phyloP scores from a whole-genome alignment of 495 filamentous ascomycete genomes.

The Staphylotrichum tortipilum region DNA sequence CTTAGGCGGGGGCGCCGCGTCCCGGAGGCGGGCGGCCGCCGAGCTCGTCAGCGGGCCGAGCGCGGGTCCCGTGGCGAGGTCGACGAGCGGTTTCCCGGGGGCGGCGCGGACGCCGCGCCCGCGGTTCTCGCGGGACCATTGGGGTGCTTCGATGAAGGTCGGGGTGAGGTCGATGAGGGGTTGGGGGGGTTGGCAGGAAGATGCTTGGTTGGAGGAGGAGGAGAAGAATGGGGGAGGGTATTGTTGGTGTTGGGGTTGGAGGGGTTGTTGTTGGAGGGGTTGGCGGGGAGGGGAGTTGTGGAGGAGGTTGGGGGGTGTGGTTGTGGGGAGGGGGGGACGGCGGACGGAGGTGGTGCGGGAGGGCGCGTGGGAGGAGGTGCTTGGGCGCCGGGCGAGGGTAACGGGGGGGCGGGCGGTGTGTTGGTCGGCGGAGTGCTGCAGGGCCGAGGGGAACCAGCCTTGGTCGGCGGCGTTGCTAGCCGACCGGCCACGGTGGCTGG shows the following conservation, averaged over 20 bases:
- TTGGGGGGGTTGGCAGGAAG: slow-evolving; percentile 23
- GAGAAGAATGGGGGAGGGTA: too few relatives aligned
- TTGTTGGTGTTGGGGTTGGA: slow-evolving; percentile 16
- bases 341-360: slow-evolving; percentile 1
- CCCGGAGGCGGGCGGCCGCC: background rate
- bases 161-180: slow-evolving; percentile 70
- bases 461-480: slow-evolving; percentile 13
- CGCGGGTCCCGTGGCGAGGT: slow-evolving; percentile 35
- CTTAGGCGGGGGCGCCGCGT: slow-evolving; percentile 4
- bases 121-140: slow-evolving; percentile 50
- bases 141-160: slow-evolving; percentile 63
- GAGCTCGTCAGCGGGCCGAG: background rate
- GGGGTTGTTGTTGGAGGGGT: background rate
- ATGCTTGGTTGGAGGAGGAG: slow-evolving; percentile 16
- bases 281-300: background rate
- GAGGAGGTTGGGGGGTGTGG: background rate
- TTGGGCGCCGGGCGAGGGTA: slow-evolving; percentile 7
- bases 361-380: slow-evolving; percentile 7
- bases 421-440: slow-evolving; percentile 33
- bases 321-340: background rate
- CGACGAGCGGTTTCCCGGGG: slow-evolving; percentile 53
- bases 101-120: slow-evolving; percentile 61
- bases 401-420: slow-evolving; percentile 16
- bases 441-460: slow-evolving; percentile 40
- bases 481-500: background rate